Percentiles rank a stretch among this genome's conserved stretches.
These are phyloP conservation scores for Cryptosporidium felis DNA, from an alignment of 169 alveolate species.

Conservation along the genomic window DNA sequence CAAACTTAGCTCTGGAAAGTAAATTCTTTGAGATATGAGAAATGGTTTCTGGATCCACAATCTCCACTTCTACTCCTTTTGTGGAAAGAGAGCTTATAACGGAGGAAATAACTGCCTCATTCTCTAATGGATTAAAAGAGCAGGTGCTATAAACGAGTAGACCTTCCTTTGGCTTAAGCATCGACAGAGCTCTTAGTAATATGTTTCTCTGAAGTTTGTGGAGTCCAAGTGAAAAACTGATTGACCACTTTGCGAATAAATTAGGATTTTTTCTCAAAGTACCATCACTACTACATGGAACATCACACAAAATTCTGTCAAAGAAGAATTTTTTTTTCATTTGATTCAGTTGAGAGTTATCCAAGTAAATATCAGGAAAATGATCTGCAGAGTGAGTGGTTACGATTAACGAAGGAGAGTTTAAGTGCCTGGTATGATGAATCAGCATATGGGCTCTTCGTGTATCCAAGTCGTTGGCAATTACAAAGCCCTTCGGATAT, in stretches of 20 bases:
- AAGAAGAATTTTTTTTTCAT: conserved; percentile 76
- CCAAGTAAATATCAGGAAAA: conserved; percentile 81
- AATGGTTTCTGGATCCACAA: conserved; percentile 81
- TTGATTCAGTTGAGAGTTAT: conserved; percentile 18
- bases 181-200: conserved; percentile 83
- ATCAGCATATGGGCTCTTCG: conserved; percentile 92
- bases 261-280: conserved; percentile 91
- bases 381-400: conserved; percentile 90
- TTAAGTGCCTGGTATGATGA: conserved; percentile 89
- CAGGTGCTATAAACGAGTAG: conserved; percentile 92
- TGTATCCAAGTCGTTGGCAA: conserved; percentile 92
- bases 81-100: conserved; percentile 77
- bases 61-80: conserved; percentile 65
- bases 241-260: conserved; percentile 88
- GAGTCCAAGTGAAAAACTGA: conserved; percentile 83
- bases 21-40: conserved; percentile 78
- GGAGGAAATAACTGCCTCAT: conserved; percentile 91
- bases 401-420: conserved; percentile 85
- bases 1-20: conserved; percentile 74
- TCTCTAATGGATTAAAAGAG: conserved; percentile 92
- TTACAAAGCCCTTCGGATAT: conserved; percentile 81
- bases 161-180: conserved; percentile 88
- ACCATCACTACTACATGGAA: conserved; percentile 97
- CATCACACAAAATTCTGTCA: conserved; percentile 92
- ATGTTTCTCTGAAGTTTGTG: conserved; percentile 84